Conservation (phyloP, 768 basidiomycete species). For the Boletus pseudopeckii region DNA sequence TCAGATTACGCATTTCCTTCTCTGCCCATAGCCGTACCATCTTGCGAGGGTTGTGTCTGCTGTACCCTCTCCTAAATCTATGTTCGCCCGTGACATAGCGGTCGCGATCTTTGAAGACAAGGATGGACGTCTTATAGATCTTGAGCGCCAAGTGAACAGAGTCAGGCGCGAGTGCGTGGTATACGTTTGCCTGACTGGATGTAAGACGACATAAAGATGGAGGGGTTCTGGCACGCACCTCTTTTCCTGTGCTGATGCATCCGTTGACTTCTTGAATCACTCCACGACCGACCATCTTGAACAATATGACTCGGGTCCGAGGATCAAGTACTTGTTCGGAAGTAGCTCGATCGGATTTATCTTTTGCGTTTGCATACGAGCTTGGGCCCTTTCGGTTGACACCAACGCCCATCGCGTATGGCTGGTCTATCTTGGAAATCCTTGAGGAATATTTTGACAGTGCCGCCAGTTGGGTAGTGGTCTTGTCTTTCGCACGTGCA, state of each 20-base stretch:
- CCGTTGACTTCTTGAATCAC: constrained; percentile 90
- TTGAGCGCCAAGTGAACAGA: constrained; percentile 80
- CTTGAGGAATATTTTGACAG: constrained; percentile 75
- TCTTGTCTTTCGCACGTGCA: constrained; percentile 49
- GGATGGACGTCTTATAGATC: constrained; percentile 97
- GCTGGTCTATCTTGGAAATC: constrained; percentile 69
- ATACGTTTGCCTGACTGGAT: constrained; percentile 82
- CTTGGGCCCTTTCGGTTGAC: constrained; percentile 92
- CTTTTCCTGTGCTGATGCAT: constrained; percentile 97
- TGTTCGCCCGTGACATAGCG: constrained; percentile 95
- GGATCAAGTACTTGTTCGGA: constrained; percentile 96
- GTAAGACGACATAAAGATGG: background rate
- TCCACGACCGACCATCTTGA: constrained; percentile 93
- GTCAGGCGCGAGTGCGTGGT: constrained; percentile 70
- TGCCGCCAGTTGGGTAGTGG: constrained; percentile 68
- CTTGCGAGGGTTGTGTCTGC: constrained; percentile 89
- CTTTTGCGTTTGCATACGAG: constrained; percentile 84
- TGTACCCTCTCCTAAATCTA: constrained; percentile 90
- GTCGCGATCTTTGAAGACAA: constrained; percentile 96
- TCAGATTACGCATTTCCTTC: constrained; percentile 97
- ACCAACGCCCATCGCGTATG: constrained; percentile 65
- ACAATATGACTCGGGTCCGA: constrained; percentile 88
- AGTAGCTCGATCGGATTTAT: constrained; percentile 95
- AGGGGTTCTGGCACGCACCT: constrained; percentile 47
- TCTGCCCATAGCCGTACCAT: constrained; percentile 99